Conservation (phyloP, 805 yeast species). For the Saccharomycopsis sp. region DNA sequence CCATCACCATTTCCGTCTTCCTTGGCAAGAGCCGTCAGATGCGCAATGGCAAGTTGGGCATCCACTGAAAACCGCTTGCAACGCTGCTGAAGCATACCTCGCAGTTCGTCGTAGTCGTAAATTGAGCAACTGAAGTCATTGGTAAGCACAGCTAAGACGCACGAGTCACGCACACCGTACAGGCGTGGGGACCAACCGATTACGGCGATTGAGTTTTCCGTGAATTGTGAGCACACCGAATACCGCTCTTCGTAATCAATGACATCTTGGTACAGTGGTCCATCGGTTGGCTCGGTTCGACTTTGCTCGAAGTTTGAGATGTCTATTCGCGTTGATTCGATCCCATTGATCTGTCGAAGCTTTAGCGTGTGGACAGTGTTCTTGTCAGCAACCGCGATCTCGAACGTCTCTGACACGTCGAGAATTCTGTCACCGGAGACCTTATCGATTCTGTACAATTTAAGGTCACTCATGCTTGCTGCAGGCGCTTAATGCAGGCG, state of each 20-base stretch:
- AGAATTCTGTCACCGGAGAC: background rate
- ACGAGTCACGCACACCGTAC: background rate
- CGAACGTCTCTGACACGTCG: constrained; percentile 3
- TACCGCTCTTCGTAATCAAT: constrained; percentile 1
- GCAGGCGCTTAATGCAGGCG: constrained; percentile 1
- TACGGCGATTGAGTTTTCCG: constrained; percentile 1
- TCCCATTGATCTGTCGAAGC: background rate
- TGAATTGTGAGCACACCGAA: background rate
- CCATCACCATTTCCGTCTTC: too few relatives aligned
- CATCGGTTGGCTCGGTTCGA: constrained; percentile 1
- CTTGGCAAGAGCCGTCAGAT: background rate
- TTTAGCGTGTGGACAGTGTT: background rate
- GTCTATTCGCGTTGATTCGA: background rate
- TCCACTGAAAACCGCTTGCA: background rate
- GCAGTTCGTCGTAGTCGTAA: constrained; percentile 2
- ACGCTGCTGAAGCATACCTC: background rate
- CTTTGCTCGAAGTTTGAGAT: background rate
- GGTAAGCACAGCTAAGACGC: constrained; percentile 9
- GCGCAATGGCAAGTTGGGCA: background rate
- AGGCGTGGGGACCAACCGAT: constrained; percentile 11
- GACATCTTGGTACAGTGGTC: background rate
- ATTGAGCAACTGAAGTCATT: constrained; percentile 10
- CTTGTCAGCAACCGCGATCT: constrained; percentile 2
- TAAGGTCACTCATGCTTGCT: constrained; percentile 1
- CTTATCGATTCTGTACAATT: background rate